Base-by-base conservation (phyloP, 495 filamentous ascomycete genomes). In the Trichoderma orchidacearum region DNA sequence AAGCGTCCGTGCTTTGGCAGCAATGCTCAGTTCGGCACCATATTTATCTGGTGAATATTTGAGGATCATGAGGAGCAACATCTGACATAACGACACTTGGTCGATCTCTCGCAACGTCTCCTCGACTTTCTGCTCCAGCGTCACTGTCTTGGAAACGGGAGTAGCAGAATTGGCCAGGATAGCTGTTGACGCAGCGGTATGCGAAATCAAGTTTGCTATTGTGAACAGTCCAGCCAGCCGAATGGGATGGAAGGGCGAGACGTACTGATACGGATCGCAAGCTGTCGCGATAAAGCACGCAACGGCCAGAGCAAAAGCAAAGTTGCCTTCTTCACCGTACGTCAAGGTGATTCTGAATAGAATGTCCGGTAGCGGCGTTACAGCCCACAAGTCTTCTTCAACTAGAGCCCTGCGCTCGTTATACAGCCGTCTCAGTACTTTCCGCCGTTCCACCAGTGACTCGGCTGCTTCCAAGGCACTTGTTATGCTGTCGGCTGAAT, bases 61-160 rank as follows among this genome's bases (percentile, higher is more conserved):
- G 4, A 71, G 29, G 9, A 68, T 60, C 9, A 75, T 59, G 3
- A 63, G 61, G 21, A 76, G 56, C 12, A 75, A 35, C 9, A 58
- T 59, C 51, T 76, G 69, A 60, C 70, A 72, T 38, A 77, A 61
- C n/a, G 66, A 70, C 11, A 66, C 63, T 30, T 72, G 72, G 30
- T 76, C 72, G 12, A 61, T 66, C 29, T 59, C 61, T 2, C 56
- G 56, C 25, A 75, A 31, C 2, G 63, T 60, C 8, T 63, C 58
- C 30, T 55, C 3, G 73, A 41, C 53, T 68, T 59, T 30, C 59
- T 30, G 27, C 28, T 53, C 30, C 27, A 53, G 28, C 4, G 12
- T 12, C 13, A 15, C 13, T 12, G 8, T 53, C 7, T 30, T 30
- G 17, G 30, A 30, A 15, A 53, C 51, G 55, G 25, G 60, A 30